Evolutionary conservation across 169 alveolate species (phyloP), one percentile per base, ranked within the genome.

Genomic region (Eimeria mitis): DNA sequence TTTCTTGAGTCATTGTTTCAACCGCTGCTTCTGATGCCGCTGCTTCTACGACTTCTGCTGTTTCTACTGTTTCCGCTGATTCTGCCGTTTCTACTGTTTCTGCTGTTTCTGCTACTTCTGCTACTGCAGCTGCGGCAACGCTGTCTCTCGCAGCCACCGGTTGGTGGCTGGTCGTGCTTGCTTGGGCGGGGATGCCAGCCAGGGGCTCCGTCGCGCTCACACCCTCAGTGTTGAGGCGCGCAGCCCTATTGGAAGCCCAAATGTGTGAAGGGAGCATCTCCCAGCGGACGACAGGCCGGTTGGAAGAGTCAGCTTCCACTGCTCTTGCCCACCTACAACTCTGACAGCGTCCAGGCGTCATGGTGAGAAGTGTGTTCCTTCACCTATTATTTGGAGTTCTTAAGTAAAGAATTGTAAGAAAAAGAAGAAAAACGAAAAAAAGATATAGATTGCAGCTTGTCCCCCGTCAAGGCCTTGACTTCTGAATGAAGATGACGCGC

Each of bases 161-260:
- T 21, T 19, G 8, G 56, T 40, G 52, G 16, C 56, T 23, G 28
- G 11, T 31, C 83, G 40, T 49, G 2, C 28, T 11, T 44, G n/a
- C 70, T 11, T 78, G 88, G 65, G 88, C 88, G 47, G 49, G 70
- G 47, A 78, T 78, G 25, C 88, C 88, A 6, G 70, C 70, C 19
- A 78, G 88, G 13, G 88, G 88, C 47, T 78, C 88, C 52, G 47
- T 47, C 68, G 6, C 25, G 23, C 31, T 5, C 23, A 31, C 5
- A n/a, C 68, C 11, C 47, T 11, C 14, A 2, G 68, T 31, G 3
- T 23, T 47, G 13, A 42, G 47, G 68, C 2, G 16, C 1, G 25
- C 7, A 40, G 31, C 11, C 1, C 65, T 44, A 9, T 16, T 25
- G 42, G 21, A 11, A 31, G 47, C 16, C 88, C 88, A 47, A 31